phyloP scores from a whole-genome alignment of 352 stramenopile genomes.

The Hyaloperonospora arabidopsidis region DNA sequence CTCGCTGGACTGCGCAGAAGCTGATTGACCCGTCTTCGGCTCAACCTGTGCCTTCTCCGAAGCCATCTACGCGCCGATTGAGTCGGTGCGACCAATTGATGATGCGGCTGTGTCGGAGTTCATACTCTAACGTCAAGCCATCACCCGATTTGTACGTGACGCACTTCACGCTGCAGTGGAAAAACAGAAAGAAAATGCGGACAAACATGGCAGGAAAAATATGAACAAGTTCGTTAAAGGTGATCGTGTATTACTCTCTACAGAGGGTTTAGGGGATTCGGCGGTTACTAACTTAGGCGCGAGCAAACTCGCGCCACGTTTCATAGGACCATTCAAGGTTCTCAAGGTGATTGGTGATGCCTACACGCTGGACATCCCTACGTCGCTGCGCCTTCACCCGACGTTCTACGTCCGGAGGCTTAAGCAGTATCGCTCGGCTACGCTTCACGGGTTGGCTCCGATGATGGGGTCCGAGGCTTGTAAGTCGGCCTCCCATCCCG shows the following conservation, averaged over 20 bases:
- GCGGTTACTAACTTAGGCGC: not conserved
- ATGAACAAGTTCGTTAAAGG: not conserved
- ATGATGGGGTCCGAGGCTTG: no score
- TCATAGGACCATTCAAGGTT: conserved; percentile 1
- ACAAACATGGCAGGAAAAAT: conserved; percentile 4
- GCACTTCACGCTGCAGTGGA: not conserved
- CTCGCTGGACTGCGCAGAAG: not conserved
- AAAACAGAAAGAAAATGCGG: conserved; percentile 1
- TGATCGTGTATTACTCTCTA: not conserved
- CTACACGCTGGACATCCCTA: conserved; percentile 2
- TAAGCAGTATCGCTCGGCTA: not conserved
- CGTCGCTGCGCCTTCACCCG: not conserved
- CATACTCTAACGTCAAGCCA: not conserved
- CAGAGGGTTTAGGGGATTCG: not conserved
- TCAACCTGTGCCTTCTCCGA: not conserved
- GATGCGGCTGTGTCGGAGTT: not conserved
- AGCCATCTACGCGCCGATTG: not conserved
- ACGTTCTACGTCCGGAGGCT: not conserved
- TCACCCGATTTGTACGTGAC: not conserved
- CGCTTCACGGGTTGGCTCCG: not conserved
- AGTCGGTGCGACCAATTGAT: not conserved
- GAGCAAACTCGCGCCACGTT: not conserved
- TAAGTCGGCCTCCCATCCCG: no score
- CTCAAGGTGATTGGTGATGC: not conserved
- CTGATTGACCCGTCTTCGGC: not conserved